Evolutionary conservation across 176 grass and related monocot genomes (phyloP), one percentile per base, ranked within the genome.

Genomic region (Eleusine indica): DNA sequence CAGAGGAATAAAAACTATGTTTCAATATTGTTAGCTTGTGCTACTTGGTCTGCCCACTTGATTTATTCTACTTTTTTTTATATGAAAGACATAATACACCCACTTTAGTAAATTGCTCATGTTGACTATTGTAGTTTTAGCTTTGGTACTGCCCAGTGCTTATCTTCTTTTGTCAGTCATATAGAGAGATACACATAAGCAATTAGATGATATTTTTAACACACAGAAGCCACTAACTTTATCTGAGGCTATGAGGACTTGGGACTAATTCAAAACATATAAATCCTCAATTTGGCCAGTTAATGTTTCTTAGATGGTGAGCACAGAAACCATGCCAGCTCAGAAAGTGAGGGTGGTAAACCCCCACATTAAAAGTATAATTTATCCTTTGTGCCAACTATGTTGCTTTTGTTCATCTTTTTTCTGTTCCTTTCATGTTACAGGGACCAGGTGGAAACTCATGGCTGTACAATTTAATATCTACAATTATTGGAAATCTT

Each of bases 401-500:
- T 43, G 60, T 39, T 56, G 28, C 37, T 76, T 21, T 30, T 10
- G 28, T 72, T 82, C 65, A 42, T 72, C 4, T 86, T 10, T 71
- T 71, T 43, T 25, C 42, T 68, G 15, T 53, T 83, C 17, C 85
- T 66, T 67, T 29, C 32, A 80, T 71, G 47, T 81, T 70, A 17
- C 86, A 98, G 96, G 70, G 73, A 66, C 83, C 91, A 60, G 78
- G 87, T 88, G 91, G 91, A 86, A 95, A 87, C 75, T 92, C 95
- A 61, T 98, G 96, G 96, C 75, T 98, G 47, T 90, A 92, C 84
- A 93, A 91, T 88, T 86, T 98, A 39, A 88, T 94, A 80, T 88
- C 91, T 40, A 98, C 96, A 82, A 93, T 98, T 67, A 91, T 98
- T 74, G 96, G 96, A 84, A 98, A 98, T 78, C 91, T 98, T 66